These are phyloP conservation scores for Boletus rufocinnamomeus DNA, from an alignment of 768 basidiomycete genomes.

Conservation along the genomic window DNA sequence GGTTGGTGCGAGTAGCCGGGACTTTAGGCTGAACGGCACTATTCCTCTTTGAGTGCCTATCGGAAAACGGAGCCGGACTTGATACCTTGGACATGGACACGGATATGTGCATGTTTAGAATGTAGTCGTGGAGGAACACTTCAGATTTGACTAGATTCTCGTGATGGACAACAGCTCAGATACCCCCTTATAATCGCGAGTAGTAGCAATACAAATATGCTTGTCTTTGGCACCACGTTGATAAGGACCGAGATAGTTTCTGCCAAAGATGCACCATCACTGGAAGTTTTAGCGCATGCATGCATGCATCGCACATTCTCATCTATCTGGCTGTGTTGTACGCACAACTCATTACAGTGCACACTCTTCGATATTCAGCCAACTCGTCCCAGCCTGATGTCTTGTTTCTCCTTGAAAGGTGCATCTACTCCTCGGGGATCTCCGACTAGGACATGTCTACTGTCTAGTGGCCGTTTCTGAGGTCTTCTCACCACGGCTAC, in stretches of 20 bases:
- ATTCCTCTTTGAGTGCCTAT: slow-evolving; percentile 17
- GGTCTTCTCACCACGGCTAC: not conserved
- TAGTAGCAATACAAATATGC: not conserved
- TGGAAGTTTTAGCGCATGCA: too few species aligned
- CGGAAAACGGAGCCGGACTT: not conserved
- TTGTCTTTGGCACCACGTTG: not conserved
- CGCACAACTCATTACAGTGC: not conserved
- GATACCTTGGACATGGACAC: not conserved
- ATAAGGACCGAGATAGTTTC: too few species aligned
- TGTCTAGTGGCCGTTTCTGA: not conserved
- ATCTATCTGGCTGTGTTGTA: too few species aligned
- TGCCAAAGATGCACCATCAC: too few species aligned
- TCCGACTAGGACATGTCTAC: not conserved
- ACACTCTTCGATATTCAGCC: not conserved
- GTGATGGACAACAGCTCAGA: not conserved
- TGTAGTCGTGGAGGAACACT: not conserved
- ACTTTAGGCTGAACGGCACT: slow-evolving; percentile 53
- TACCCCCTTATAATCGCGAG: not conserved
- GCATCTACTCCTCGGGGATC: not conserved
- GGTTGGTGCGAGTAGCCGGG: slow-evolving; percentile 70
- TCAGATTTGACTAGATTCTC: not conserved
- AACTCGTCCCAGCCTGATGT: not conserved
- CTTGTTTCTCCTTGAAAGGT: not conserved
- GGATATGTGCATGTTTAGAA: not conserved
- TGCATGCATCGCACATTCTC: too few species aligned